Evolutionary conservation across 306 rosid genomes (phyloP).

Genomic region (Astragalus membranaceus): DNA sequence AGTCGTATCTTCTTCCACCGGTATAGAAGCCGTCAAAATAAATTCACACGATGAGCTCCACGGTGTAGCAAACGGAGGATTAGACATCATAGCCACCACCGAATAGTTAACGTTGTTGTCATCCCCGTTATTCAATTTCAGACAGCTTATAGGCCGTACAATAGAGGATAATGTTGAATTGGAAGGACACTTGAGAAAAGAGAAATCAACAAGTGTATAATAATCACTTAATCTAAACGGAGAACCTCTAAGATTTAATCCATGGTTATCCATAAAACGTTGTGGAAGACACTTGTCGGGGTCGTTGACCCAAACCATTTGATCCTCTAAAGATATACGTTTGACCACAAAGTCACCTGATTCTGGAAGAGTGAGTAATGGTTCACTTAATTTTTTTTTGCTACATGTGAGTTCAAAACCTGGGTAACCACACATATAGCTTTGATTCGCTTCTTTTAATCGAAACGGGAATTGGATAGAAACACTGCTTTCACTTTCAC

Average conservation of each 20-base stretch:
- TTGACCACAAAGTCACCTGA: neutral
- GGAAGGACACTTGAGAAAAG: slow-evolving; percentile 18
- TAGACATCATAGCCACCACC: slow-evolving; percentile 8
- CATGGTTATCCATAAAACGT: neutral
- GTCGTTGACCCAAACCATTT: slow-evolving; percentile 23
- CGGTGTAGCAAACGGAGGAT: neutral
- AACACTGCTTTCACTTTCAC: neutral
- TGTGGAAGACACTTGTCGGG: slow-evolving; percentile 13
- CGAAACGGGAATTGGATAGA: slow-evolving; percentile 18
- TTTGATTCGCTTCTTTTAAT: neutral
- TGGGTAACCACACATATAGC: slow-evolving; percentile 4
- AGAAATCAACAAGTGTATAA: neutral
- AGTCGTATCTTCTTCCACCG: neutral
- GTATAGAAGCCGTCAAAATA: slow-evolving; percentile 6
- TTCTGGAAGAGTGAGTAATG: slow-evolving; percentile 8
- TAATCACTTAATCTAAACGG: neutral
- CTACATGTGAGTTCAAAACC: slow-evolving; percentile 15
- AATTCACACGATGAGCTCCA: neutral
- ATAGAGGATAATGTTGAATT: neutral
- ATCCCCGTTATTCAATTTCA: neutral
- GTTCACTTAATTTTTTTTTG: neutral
- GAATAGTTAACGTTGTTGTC: neutral
- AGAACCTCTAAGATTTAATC: neutral
- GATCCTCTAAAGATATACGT: neutral
- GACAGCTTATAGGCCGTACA: neutral